Evolutionary conservation across 2,329 filamentous ascomycete genomes (phyloP).

Genomic region (Botrytis cinerea): DNA sequence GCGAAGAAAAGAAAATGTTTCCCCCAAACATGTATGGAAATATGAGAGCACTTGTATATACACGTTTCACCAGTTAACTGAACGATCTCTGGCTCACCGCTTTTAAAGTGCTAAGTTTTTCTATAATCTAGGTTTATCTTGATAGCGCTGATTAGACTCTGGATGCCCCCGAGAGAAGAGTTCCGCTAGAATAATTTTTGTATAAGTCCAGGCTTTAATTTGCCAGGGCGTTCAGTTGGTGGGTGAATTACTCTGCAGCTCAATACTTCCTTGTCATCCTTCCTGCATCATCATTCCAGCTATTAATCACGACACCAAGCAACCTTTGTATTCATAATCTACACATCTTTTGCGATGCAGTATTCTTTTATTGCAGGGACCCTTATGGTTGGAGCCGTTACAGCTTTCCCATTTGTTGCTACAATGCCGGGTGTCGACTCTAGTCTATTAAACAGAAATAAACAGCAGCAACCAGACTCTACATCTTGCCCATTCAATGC

Average conservation of each 20-base stretch:
- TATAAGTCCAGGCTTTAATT: not conserved
- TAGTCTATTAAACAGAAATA: constrained; percentile 35
- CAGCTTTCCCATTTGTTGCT: constrained; percentile 46
- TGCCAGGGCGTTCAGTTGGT: not conserved
- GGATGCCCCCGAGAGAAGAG: not conserved
- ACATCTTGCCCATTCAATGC: not conserved
- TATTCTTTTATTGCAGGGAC: not conserved
- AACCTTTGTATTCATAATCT: not conserved
- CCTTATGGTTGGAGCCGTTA: constrained; percentile 26
- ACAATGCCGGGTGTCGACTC: constrained; percentile 44
- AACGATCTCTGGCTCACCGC: too few relatives aligned
- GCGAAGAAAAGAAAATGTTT: not conserved
- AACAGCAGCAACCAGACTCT: constrained; percentile 17
- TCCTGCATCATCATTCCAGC: not conserved
- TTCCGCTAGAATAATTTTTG: not conserved
- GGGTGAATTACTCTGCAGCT: not conserved
- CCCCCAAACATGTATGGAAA: not conserved
- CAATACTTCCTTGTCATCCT: not conserved
- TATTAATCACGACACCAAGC: not conserved
- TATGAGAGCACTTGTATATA: not conserved
- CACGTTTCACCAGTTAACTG: too few relatives aligned
- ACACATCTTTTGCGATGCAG: not conserved
- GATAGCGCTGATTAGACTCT: too few relatives aligned
- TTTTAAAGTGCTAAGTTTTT: too few relatives aligned
- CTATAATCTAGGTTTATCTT: too few relatives aligned